phyloP scores from a whole-genome alignment of 2,329 filamentous ascomycete genomes.

The Alternaria sp. region DNA sequence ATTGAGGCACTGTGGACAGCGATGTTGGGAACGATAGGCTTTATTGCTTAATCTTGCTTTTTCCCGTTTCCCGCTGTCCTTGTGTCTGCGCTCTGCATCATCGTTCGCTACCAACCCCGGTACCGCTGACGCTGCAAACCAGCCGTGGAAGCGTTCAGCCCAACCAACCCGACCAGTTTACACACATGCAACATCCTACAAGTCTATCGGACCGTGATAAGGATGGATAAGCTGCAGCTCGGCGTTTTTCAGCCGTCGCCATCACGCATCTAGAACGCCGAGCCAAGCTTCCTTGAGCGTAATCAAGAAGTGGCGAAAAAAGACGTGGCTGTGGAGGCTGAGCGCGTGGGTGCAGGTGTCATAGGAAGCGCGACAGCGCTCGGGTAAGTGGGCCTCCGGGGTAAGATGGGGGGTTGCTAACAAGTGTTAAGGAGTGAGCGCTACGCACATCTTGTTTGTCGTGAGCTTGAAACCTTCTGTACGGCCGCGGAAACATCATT shows the following conservation, averaged over 20 bases:
- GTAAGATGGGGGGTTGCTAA: background rate
- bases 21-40: background rate
- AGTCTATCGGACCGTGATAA: background rate
- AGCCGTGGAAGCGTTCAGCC: background rate
- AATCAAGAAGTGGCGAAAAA: background rate
- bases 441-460: background rate
- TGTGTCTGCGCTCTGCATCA: background rate
- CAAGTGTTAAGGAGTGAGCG: background rate
- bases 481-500: background rate
- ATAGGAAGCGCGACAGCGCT: constrained; percentile 9
- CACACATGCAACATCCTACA: background rate
- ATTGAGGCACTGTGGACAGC: too few species aligned
- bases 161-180: background rate
- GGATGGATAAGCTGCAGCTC: background rate
- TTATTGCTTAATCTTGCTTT: background rate
- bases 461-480: background rate
- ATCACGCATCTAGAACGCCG: background rate
- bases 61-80: background rate
- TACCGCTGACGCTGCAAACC: background rate
- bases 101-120: background rate
- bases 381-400: background rate
- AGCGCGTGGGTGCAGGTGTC: constrained; percentile 10
- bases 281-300: background rate
- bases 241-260: background rate
- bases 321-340: constrained; percentile 25